Evolutionary conservation across 2,329 filamentous ascomycete genomes (phyloP), one percentile per base, ranked within the genome.

Genomic region (Remersonia thermophila): DNA sequence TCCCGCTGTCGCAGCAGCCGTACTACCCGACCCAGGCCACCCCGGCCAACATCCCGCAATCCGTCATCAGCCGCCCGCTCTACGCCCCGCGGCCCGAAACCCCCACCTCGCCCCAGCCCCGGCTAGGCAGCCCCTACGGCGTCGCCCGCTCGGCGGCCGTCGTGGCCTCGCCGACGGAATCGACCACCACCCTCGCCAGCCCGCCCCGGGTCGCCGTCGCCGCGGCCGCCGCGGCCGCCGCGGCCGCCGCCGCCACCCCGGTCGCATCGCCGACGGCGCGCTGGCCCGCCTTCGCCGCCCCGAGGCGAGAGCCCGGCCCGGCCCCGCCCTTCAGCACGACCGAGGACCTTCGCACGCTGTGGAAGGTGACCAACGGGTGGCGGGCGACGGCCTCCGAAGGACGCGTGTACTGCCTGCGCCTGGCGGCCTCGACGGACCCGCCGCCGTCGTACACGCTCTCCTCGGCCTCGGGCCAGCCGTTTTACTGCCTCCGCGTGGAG

Each of bases 351-450:
- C 71, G 71, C 45, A 66, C 67, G 34, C 65, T 80, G 7, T 83
- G 79, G 79, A 73, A 80, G 47, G 75, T 76, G 0, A 65, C 73
- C 41, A 83, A 82, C 51, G 80, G 79, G 10, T 82, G 74, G 74
- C 67, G 72, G 49, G 77, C 77, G 2, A 69, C 74, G 0, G 54
- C 63, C 1, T 65, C 66, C 3, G 73, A 79, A 50, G 73, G 72
- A 4, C 61, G 69, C 15, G 65, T 67, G 16, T 80, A 69, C 56
- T 76, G 71, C 51, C 58, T 80, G 50, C 68, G 66, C 44, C 56
- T 79, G 54, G 60, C 63, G 1, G 65, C 67, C 40, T 66, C 71
- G 39, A 62, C 61, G 33, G 73, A 79, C 46, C 69, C 77, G 3
- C 78, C 77, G 3, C 78, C 77, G 0, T 65, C 81, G 13, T 81